A percentile compares a stretch with the other conserved stretches of the same genome.
Conservation (phyloP, 1,139 yeast genomes). For the Geotrichum candidum region DNA sequence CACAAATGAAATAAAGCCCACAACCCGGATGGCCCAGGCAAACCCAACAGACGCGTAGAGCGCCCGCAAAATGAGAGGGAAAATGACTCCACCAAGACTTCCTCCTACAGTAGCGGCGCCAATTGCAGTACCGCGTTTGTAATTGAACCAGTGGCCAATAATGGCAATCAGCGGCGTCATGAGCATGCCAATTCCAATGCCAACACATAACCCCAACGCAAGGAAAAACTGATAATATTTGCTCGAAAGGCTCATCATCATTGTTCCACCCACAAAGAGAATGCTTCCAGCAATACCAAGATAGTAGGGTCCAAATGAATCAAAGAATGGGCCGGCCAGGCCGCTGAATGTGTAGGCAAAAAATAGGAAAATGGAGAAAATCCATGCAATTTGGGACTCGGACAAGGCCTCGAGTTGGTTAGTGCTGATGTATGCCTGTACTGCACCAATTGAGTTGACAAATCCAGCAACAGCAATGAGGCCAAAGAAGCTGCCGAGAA, state of each 20-base stretch:
- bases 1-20: conserved; percentile 47
- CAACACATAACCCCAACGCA: conserved; percentile 51
- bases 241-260: conserved; percentile 51
- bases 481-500: conserved; percentile 60
- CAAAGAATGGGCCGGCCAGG: conserved; percentile 58
- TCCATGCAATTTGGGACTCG: conserved; percentile 57
- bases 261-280: conserved; percentile 46
- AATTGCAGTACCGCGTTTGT: conserved; percentile 54
- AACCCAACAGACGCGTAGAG: conserved; percentile 50
- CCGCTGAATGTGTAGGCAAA: conserved; percentile 52
- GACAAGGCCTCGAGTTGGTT: conserved; percentile 46
- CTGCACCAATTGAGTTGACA: conserved; percentile 62
- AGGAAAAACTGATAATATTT: conserved; percentile 53
- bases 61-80: conserved; percentile 53
- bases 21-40: conserved; percentile 51
- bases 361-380: conserved; percentile 56
- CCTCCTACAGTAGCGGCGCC: conserved; percentile 67
- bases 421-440: conserved; percentile 56
- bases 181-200: conserved; percentile 53
- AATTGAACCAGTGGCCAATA: conserved; percentile 56
- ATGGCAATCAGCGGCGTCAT: conserved; percentile 57
- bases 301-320: conserved; percentile 50
- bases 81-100: conserved; percentile 57
- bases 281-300: conserved; percentile 45
- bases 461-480: conserved; percentile 59